A percentile compares a stretch with the other conserved stretches of the same genome.
Conservation (phyloP, 1,284 basidiomycete species). For the Pisolithus thermaeus region DNA sequence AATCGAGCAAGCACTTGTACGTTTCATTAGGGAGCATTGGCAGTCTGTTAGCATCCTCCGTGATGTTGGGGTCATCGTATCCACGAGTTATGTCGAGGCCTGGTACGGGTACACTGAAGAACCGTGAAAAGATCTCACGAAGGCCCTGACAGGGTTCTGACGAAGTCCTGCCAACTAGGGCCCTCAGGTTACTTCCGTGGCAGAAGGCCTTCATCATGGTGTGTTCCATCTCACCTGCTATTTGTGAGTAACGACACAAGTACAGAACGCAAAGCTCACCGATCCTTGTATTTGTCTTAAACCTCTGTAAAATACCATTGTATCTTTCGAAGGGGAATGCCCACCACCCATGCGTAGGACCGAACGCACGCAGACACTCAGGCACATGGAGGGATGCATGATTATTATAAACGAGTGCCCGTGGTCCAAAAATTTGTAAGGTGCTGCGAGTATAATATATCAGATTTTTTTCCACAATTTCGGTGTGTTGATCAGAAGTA, state of each 20-base stretch:
- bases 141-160: background rate
- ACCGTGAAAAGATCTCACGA: too few species aligned
- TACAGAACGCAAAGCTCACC: background rate
- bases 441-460: constrained; percentile 11
- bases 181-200: background rate
- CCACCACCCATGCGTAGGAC: constrained; percentile 9
- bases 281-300: constrained; percentile 5
- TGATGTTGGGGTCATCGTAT: background rate
- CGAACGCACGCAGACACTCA: constrained; percentile 9
- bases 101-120: too few species aligned
- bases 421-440: constrained; percentile 8
- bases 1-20: background rate
- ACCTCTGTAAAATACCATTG: constrained; percentile 8
- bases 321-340: constrained; percentile 9
- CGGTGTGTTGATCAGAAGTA: constrained; percentile 4
- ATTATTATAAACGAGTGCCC: constrained; percentile 14
- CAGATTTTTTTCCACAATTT: constrained; percentile 11
- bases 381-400: constrained; percentile 22
- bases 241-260: background rate
- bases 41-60: background rate
- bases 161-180: background rate
- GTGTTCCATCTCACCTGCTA: constrained; percentile 1
- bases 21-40: background rate
- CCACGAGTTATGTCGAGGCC: too few species aligned
- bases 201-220: constrained; percentile 1